Evolutionary conservation across 495 filamentous ascomycete genomes (phyloP), one percentile per base, ranked within the genome.

Genomic region (Thermochaetoides thermophila): DNA sequence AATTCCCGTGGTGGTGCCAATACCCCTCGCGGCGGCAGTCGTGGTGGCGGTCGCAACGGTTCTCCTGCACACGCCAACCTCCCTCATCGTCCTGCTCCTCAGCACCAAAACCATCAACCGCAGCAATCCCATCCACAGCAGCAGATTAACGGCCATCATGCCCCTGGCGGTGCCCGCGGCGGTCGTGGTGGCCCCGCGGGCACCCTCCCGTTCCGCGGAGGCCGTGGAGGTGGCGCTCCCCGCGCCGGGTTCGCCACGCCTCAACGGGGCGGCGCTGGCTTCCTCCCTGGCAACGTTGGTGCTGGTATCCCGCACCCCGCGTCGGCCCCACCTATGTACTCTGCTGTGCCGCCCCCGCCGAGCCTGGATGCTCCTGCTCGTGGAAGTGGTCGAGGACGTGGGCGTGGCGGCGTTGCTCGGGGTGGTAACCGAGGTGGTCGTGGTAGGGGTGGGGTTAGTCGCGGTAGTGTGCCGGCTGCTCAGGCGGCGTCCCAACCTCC

Each of bases 281-380:
- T 11, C 6, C 21, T 6, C 6, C 6, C 6, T 24, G 11, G 11
- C 11, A 6, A 24, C 21, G 11, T 24, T 11, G 21, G 21, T 11
- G 6, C 19, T 17, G 39, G 38, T 8, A 37, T 32, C 19, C 26
- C 27, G 13, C 44, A 43, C 18, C 34, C 45, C 21, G 32, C 37
- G 8, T 35, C 39, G 17, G 39, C 27, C 14, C 35, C 40, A 28
- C 37, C 40, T 14, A 15, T 73, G 53, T 92, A 89, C 46, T 63
- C 64, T 21, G 72, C 72, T 32, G 81, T 87, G 7, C 84, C 89
- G 3, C 89, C 89, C 4, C 87, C 87, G 0, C 53, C 79, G 17
- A 69, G 41, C 22, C 43, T 89, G 20, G 71, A 85, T 40, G 31
- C 53, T 10, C 53, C 57, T 15, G n/a, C n/a, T n/a, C n/a, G n/a